Base-by-base conservation (phyloP, 371 early-diverging fungal species). In the Chytridium lagenaria region DNA sequence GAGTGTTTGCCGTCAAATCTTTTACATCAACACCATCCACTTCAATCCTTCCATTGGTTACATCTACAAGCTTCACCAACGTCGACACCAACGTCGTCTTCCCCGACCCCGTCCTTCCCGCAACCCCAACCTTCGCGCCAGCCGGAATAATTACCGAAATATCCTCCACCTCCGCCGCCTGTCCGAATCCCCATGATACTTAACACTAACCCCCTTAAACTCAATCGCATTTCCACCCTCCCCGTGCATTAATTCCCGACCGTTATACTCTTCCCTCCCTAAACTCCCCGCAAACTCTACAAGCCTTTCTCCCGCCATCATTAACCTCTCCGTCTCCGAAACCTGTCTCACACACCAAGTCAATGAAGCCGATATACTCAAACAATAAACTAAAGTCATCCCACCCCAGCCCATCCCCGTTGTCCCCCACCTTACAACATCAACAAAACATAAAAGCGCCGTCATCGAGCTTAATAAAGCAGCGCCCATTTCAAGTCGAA, bases 401-500 rank as follows among this genome's bases (percentile, higher is more conserved):
- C 69, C 69, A 38, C 34, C 28, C 33, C 34, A 55, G 16, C 36
- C 19, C 7, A 3, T 10, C 7, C 50, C 67, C 7, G 50, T 49
- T 15, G 50, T 12, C 12, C 23, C 44, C 5, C n/a, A 10, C 78
- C 72, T 59, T 34, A 26, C n/a, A 5, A 26, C 55, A 26, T 52
- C n/a, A 23, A 52, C 12, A 26, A 52, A 5, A n/a, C n/a, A 61
- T 34, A 82, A 67, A 30, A 75, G 2, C 16, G 78, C 73, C 10
- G 80, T 64, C 50, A 44, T 22, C 49, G 76, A 69, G 1, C 85
- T 63, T 30, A 84, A 30, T 23, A 77, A 19, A 1, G 84, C 73
- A 34, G 86, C 83, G 23, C 88, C 74, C 37, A 91, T 80, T 78
- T 96, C 93, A 36, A 96, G 86, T 44, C 95, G 90, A n/a, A 95